phyloP scores from a whole-genome alignment of 345 rosid genomes.

The Salix udensis region DNA sequence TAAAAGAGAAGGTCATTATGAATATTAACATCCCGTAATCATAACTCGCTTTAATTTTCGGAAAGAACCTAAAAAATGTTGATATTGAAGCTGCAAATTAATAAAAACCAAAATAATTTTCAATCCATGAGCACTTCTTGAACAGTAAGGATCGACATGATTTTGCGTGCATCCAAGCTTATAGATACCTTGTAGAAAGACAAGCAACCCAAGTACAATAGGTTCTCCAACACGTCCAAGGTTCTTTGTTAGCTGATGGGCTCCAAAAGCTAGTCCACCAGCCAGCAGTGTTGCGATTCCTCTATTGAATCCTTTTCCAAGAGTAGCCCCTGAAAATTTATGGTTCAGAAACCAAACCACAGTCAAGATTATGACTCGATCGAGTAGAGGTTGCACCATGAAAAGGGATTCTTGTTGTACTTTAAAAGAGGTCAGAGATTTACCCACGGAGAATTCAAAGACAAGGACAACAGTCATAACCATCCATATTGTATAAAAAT shows the following conservation, averaged over 20 bases:
- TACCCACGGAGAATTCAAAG: slow-evolving; percentile 76
- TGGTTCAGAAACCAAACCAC: background rate
- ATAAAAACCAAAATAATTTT: background rate
- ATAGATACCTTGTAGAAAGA: slow-evolving; percentile 8
- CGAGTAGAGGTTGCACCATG: background rate
- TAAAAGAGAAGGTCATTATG: slow-evolving; percentile 64
- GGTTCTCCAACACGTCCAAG: slow-evolving; percentile 15
- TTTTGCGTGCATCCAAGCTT: background rate
- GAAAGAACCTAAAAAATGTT: slow-evolving; percentile 72
- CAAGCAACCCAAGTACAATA: background rate
- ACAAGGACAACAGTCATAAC: slow-evolving; percentile 78
- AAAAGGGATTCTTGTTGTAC: background rate
- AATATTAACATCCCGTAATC: slow-evolving; percentile 74
- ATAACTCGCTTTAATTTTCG: slow-evolving; percentile 69
- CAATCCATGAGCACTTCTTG: background rate
- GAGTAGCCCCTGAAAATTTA: slow-evolving; percentile 17
- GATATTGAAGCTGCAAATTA: slow-evolving; percentile 50
- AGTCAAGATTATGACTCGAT: background rate
- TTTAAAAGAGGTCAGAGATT: slow-evolving; percentile 1
- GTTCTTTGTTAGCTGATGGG: slow-evolving; percentile 5
- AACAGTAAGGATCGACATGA: background rate
- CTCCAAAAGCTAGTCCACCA: slow-evolving; percentile 12
- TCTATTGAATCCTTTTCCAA: slow-evolving; percentile 18
- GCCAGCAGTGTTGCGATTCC: slow-evolving; percentile 12
- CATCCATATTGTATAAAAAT: slow-evolving; percentile 78